Base-by-base conservation (phyloP, 1,284 basidiomycete genomes). In the Ceratobasidium papillatum region DNA sequence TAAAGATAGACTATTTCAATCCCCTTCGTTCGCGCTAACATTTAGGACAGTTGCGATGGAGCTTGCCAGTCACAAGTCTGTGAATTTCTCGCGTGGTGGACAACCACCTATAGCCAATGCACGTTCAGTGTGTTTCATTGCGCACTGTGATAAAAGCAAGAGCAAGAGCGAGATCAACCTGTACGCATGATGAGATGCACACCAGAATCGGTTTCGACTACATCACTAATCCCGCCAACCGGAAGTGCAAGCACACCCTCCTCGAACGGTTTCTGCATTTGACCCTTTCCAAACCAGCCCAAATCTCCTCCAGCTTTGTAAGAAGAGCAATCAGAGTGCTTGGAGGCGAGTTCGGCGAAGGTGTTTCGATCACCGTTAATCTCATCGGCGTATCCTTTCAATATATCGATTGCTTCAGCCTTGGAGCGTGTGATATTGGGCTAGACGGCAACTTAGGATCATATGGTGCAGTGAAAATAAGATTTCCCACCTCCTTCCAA, bases 191-290 rank as follows among this genome's bases (percentile, higher is more conserved):
- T 94, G 78, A 99, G 82, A 82, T 99, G 98, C 14, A 98, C 94
- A n/a, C 98, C 98, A 78, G 94, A 96, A 79, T 99, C 97, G 49
- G 96, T 94, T 80, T 90, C 90, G 81, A 99, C 88, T 68, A 99
- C 85, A 63, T 89, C 91, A 82, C 94, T 96, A 78, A 99, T 90
- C 83, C 94, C 84, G 17, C 93, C 94, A n/a, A 94, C 88, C 73
- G 91, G 81, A 76, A 99, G 87, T 0, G 84, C 88, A 82, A 90
- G 98, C 9, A 96, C 88, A 3, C 94, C 94, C 30, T 98, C 94
- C 84, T 99, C 96, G 81, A 99, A 99, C 27, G 95, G 91, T 83
- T 95, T 96, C 84, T 99, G 98, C 98, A 99, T 99, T 85, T 94
- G 92, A 1, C 93, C 94, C 17, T 84, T 88, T 1, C 87, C 88